These are phyloP conservation scores for Monosporascus sp. DNA, from an alignment of 2,329 filamentous ascomycete species.

Conservation along the genomic window DNA sequence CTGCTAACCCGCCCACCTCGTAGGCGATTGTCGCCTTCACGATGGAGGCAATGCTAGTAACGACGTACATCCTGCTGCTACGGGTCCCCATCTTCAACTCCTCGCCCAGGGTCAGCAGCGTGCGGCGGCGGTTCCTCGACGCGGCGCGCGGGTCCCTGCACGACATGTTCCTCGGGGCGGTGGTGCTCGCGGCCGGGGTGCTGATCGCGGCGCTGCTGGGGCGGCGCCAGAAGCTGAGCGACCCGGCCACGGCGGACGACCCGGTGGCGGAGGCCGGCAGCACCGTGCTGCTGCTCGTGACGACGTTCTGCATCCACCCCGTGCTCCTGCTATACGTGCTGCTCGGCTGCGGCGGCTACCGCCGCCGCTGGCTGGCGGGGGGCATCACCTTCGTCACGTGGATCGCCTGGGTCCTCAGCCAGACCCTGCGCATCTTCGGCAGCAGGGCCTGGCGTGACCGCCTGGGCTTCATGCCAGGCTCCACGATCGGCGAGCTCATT, in stretches of 20 bases:
- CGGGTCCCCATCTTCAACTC: not conserved
- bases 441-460: not conserved
- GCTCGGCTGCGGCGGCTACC: not conserved
- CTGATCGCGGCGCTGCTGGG: not conserved
- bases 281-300: not conserved
- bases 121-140: not conserved
- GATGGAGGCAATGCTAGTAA: not conserved
- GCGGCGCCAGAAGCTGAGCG: not conserved
- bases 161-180: not conserved
- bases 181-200: not conserved
- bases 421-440: not conserved
- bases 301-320: not conserved
- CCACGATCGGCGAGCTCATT: not conserved
- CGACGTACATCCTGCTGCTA: not conserved
- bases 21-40: not conserved
- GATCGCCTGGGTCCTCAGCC: not conserved
- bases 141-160: not conserved
- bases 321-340: not conserved
- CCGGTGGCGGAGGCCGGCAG: not conserved
- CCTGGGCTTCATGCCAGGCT: not conserved
- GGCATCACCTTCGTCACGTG: not conserved
- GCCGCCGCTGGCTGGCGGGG: not conserved
- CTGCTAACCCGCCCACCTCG: not conserved
- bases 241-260: not conserved
- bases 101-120: not conserved